A percentile compares a stretch with the other conserved stretches of the same genome.
These are phyloP conservation scores for Fabrea salina DNA, from an alignment of 169 alveolate genomes.

Conservation along the genomic window DNA sequence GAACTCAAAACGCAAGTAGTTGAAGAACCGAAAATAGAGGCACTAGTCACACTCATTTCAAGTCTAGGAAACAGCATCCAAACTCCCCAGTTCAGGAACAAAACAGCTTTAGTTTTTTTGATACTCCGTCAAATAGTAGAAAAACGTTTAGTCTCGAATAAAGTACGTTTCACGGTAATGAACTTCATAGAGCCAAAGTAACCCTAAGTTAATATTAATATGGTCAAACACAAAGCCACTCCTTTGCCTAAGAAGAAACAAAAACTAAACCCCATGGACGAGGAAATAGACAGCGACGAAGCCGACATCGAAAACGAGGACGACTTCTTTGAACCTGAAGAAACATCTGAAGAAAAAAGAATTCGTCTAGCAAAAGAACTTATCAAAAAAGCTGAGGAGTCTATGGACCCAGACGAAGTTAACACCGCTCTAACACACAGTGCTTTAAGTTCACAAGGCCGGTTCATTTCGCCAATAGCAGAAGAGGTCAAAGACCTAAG, in stretches of 20 bases:
- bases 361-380: constrained; percentile 33
- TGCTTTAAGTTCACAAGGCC: constrained; percentile 47
- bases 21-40: too few species aligned
- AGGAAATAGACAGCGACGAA: constrained; percentile 12
- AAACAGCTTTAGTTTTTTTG: too few species aligned
- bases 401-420: constrained; percentile 31
- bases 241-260: neutral
- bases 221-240: too few species aligned
- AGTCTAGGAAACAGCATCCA: too few species aligned
- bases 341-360: constrained; percentile 33
- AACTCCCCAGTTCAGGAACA: too few species aligned
- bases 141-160: too few species aligned
- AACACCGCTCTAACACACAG: constrained; percentile 29
- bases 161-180: too few species aligned
- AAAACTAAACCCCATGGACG: neutral
- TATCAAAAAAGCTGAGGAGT: neutral
- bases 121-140: too few species aligned
- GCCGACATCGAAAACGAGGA: constrained; percentile 12
- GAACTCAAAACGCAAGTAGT: too few species aligned
- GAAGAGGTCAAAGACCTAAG: constrained; percentile 26
- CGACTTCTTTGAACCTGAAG: constrained; percentile 17
- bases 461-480: constrained; percentile 38
- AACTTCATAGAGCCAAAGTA: too few species aligned
- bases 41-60: too few species aligned
- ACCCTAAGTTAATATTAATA: too few species aligned